Base-by-base conservation (phyloP, 2,329 filamentous ascomycete species). In the Bipolaris cookei region DNA sequence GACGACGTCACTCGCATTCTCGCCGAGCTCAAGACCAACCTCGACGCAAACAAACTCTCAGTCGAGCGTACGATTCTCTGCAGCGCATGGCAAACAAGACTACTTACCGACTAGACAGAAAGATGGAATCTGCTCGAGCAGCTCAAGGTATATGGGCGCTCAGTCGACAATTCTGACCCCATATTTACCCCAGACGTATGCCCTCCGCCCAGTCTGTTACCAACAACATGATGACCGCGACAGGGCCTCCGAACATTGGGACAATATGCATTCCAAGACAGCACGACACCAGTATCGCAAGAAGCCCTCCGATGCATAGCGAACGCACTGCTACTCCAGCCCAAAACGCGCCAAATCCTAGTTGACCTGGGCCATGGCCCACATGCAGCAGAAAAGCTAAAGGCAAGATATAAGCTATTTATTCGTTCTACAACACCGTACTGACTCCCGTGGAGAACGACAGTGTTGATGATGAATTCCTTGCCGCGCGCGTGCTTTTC, bases 261-360 rank as follows among this genome's bases (percentile, higher is more conserved):
- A 28, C 84, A 81, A 49, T 88, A 94, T 80, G 90, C 89, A 3
- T 91, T 97, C 67, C 83, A 90, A 47, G 86, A 84, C 59, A 79
- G 83, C 23, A 87, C 85, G 3, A 79, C 79, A 28, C 83, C 83
- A 7, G 66, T 67, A 1, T 89, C 90, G 2, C 86, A 88, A 55
- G 90, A 92, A 70, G 93, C 88, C 1, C 80, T 97, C 37, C 86
- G 92, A 67, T 93, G 92, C 66, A 78, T 98, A 45, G 93, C 91
- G 66, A 98, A 98, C 76, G 88, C 92, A 7, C 79, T 97, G 69
- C 81, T 96, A 0, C 83, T 96, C 16, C 82, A 87, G 59, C 80
- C 85, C 8, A 81, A 84, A 38, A 88, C 89, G 39, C 85, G 91
- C 48, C 88, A 94, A 72, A 83, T 85, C 42, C 88, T 95, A 51